A percentile compares a stretch with the other conserved stretches of the same genome.
These are phyloP conservation scores for Cydonia oblonga DNA, from an alignment of 331 rosid species.

Conservation along the genomic window DNA sequence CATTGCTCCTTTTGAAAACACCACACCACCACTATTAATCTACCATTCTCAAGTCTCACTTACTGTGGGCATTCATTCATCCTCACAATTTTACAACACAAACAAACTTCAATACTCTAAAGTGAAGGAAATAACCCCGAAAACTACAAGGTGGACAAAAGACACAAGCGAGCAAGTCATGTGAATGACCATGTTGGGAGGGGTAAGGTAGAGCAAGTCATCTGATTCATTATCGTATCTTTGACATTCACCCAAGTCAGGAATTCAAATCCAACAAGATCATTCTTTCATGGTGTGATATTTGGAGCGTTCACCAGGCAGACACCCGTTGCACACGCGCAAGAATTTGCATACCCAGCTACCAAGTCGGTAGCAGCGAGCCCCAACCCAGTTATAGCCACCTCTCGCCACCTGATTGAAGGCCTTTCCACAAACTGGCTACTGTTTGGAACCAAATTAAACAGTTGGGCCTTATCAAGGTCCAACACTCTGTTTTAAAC, in stretches of 20 bases:
- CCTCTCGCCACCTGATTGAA: slow-evolving; percentile 83
- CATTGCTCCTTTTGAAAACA: too few relatives aligned
- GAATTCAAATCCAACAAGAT: slow-evolving; percentile 42
- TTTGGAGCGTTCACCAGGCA: slow-evolving; percentile 57
- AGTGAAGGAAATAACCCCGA: not conserved
- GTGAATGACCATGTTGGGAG: not conserved
- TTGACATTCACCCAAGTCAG: slow-evolving; percentile 17
- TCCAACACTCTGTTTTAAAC: too few relatives aligned
- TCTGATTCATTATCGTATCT: slow-evolving; percentile 13
- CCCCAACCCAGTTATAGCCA: slow-evolving; percentile 90
- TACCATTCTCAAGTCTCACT: too few relatives aligned
- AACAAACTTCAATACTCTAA: not conserved
- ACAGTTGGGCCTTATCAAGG: too few relatives aligned
- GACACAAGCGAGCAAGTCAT: not conserved
- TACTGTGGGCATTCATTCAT: too few relatives aligned
- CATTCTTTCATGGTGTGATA: slow-evolving; percentile 61
- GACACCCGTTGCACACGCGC: slow-evolving; percentile 40
- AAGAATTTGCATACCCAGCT: slow-evolving; percentile 47
- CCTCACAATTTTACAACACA: too few relatives aligned
- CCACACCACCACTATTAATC: too few relatives aligned
- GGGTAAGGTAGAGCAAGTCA: slow-evolving; percentile 6
- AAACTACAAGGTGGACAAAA: not conserved
- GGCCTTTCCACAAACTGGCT: slow-evolving; percentile 85
- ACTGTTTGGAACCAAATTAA: too few relatives aligned
- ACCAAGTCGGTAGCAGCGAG: slow-evolving; percentile 92